phyloP scores from a whole-genome alignment of 371 early-diverging fungal species.

The Mucor plumbeus region DNA sequence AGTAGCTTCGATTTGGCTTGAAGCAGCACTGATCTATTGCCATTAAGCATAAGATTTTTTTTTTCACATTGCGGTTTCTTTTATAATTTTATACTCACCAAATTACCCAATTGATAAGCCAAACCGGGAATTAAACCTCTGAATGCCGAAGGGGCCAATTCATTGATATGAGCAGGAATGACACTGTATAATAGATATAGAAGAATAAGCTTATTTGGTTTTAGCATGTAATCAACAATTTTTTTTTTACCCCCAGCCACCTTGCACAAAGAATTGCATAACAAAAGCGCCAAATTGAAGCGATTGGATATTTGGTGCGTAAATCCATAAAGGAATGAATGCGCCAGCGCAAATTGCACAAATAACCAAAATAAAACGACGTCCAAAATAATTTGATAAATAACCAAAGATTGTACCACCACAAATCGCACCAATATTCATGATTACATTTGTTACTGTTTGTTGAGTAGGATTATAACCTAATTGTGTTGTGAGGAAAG shows the following conservation, averaged over 20 bases:
- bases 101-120: slow-evolving; percentile 73
- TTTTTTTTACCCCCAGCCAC: slow-evolving; percentile 72
- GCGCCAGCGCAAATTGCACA: slow-evolving; percentile 59
- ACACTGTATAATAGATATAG: slow-evolving; percentile 30
- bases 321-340: slow-evolving; percentile 72
- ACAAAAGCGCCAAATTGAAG: slow-evolving; percentile 66
- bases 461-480: slow-evolving; percentile 57
- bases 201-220: not conserved
- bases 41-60: not conserved
- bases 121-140: slow-evolving; percentile 74
- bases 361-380: slow-evolving; percentile 56
- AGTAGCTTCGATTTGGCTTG: slow-evolving; percentile 71
- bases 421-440: slow-evolving; percentile 70
- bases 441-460: slow-evolving; percentile 65
- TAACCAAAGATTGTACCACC: slow-evolving; percentile 73
- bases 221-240: not conserved
- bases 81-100: slow-evolving; percentile 32
- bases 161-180: slow-evolving; percentile 74
- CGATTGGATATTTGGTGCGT: slow-evolving; percentile 49
- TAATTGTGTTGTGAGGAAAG: slow-evolving; percentile 63
- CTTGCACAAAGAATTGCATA: slow-evolving; percentile 69
- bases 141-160: slow-evolving; percentile 68
- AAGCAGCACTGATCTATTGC: slow-evolving; percentile 61
- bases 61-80: too few species aligned
- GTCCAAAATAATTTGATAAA: slow-evolving; percentile 70